Evolutionary conservation across 257 asterid species (phyloP), one percentile per base, ranked within the genome.

Genomic region (Henckelia pumila): DNA sequence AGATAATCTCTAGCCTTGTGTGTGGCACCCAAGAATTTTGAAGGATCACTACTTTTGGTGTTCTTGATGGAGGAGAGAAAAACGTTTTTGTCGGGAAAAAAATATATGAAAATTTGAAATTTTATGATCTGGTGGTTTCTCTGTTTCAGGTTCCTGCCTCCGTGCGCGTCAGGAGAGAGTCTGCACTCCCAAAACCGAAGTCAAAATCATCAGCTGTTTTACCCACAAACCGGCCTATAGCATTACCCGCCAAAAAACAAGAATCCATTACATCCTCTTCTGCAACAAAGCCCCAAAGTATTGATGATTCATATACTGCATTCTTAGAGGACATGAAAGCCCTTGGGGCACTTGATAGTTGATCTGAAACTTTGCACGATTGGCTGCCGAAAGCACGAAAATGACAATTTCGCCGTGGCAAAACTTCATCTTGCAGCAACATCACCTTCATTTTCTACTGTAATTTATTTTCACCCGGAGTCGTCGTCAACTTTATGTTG

Each of bases 241-340:
- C 88, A 47, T 73, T 85, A 25, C 63, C 82, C 28, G 73, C 68
- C 26, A 61, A 70, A 20, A 87, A 77, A 83, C 84, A 76, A 73
- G 90, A 78, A 76, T 44, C 81, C 5, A 62, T 65, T 19, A 66
- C 75, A 59, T 56, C 84, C 7, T 74, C 84, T 17, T 63, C 91
- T 47, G 80, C 83, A 11, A 74, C 80, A 14, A 88, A 86, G 56
- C 91, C 92, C 35, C 89, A 67, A 67, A 91, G 98, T 62, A 87
- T 89, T 20, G 98, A 91, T 61, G 98, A 91, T 78, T 91, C 98
- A 0, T 91, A 91, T 75, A 80, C 63, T 73, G 96, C 96, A 9
- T 91, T 91, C 79, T 77, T 91, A 66, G 95, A 91, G 90, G 98
- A 91, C 78, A 91, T 91, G 98, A 91, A 88, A 73, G 92, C 91